phyloP scores from a whole-genome alignment of 345 rosid species.

The Gossypium ekmanianum region DNA sequence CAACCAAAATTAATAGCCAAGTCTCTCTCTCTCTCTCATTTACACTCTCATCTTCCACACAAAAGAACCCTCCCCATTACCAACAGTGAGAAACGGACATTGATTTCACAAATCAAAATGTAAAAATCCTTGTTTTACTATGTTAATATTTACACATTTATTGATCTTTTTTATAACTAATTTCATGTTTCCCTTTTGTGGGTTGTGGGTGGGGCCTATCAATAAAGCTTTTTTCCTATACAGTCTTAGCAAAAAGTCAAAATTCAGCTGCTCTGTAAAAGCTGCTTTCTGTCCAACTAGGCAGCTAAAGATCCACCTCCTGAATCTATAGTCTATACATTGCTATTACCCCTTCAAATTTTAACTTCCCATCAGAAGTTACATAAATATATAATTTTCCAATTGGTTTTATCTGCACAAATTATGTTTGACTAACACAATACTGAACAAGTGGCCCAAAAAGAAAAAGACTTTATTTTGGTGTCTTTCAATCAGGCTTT shows the following conservation, averaged over 20 bases:
- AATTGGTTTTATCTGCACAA: neutral
- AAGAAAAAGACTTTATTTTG: too few species aligned
- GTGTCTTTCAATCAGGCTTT: neutral
- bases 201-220: slow-evolving; percentile 22
- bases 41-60: slow-evolving; percentile 23
- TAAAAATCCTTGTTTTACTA: slow-evolving; percentile 13
- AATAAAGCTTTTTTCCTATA: neutral
- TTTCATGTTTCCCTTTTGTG: neutral
- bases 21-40: slow-evolving; percentile 19
- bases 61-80: slow-evolving; percentile 8
- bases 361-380: neutral
- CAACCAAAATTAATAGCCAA: slow-evolving; percentile 26
- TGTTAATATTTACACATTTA: neutral
- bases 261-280: slow-evolving; percentile 41
- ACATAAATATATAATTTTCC: neutral
- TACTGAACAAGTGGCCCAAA: neutral
- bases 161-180: neutral
- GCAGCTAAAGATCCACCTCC: neutral
- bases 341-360: neutral
- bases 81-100: slow-evolving; percentile 50
- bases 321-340: neutral
- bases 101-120: slow-evolving; percentile 42
- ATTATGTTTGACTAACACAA: neutral
- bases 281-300: slow-evolving; percentile 41
- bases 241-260: slow-evolving; percentile 33